A percentile compares a stretch with the other conserved stretches of the same genome.
These are phyloP conservation scores for Coemansia sp. DNA, from an alignment of 192 early-diverging fungal species.

Conservation along the genomic window DNA sequence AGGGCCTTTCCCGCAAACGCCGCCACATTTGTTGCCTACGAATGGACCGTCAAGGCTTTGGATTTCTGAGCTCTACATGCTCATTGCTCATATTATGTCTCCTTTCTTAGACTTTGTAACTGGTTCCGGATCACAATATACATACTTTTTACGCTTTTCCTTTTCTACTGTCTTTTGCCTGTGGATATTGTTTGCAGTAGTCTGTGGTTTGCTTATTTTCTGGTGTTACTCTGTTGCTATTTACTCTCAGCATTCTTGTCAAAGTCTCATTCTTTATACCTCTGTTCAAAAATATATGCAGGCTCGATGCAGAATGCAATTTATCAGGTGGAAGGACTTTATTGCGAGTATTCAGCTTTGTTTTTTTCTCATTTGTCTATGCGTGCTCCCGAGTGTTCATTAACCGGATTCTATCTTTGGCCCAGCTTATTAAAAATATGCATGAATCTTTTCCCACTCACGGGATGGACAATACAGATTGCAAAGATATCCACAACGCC, in stretches of 20 bases:
- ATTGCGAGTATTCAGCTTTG: not conserved
- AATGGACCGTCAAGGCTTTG: constrained; percentile 57
- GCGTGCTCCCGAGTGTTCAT: too few species aligned
- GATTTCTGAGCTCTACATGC: not conserved
- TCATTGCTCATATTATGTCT: too few species aligned
- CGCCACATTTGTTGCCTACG: constrained; percentile 81
- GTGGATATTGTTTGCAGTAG: not conserved
- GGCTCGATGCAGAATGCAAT: not conserved
- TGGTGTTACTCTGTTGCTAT: not conserved
- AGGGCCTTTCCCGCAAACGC: constrained; percentile 73
- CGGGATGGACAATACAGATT: not conserved
- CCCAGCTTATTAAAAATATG: too few species aligned
- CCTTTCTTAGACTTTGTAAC: not conserved
- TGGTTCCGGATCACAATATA: not conserved
- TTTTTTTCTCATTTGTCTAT: too few species aligned
- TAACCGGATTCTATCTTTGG: too few species aligned
- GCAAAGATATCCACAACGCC: not conserved
- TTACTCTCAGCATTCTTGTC: not conserved
- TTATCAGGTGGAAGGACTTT: not conserved
- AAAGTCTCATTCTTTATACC: not conserved
- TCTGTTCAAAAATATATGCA: not conserved
- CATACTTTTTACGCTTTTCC: not conserved
- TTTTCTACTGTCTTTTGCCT: not conserved
- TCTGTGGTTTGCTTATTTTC: not conserved
- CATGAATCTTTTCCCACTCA: not conserved